Conservation (phyloP, 495 filamentous ascomycete genomes). For the Saxispiralis lemnorum region DNA sequence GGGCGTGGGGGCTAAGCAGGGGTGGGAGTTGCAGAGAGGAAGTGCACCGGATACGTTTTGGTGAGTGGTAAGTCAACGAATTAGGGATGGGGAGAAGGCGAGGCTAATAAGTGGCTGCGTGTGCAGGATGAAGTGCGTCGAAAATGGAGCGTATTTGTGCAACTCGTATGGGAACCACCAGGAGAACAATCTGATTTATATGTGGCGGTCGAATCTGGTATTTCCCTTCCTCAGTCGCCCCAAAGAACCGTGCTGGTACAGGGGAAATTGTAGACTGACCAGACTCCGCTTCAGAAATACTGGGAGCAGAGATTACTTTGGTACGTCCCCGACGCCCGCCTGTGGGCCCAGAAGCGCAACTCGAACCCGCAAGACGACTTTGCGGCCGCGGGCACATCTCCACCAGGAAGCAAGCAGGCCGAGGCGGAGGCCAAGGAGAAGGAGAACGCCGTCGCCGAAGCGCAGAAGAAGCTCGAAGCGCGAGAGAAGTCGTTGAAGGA, state of each 20-base stretch:
- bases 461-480: background rate
- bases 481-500: background rate
- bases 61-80: background rate
- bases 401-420: background rate
- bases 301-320: background rate
- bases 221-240: too few species aligned
- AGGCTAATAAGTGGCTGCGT: background rate
- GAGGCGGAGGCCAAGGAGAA: background rate
- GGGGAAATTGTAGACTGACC: background rate
- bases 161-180: background rate
- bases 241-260: background rate
- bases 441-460: background rate
- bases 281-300: background rate
- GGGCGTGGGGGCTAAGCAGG: background rate
- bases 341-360: background rate
- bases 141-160: background rate
- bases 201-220: background rate
- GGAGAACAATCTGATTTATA: background rate
- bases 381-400: background rate
- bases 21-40: background rate
- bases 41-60: background rate
- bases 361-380: background rate
- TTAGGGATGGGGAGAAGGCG: background rate
- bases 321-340: background rate
- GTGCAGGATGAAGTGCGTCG: background rate